Percentiles rank a stretch among this genome's conserved stretches.
phyloP scores from a whole-genome alignment of 805 yeast species.

The Lachancea kluyveri region DNA sequence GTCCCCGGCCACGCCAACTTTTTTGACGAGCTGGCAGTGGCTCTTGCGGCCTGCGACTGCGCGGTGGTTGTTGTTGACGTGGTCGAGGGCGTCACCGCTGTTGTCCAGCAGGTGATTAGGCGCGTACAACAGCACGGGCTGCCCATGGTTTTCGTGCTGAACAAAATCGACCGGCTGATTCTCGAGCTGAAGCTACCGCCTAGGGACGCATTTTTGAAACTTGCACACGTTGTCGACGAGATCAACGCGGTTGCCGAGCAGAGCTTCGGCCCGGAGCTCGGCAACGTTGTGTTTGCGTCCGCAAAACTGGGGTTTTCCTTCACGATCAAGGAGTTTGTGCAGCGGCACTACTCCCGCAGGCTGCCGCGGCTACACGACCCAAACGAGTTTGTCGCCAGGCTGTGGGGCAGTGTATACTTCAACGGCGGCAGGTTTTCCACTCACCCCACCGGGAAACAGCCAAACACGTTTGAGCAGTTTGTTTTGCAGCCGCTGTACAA shows the following conservation, averaged over 20 bases:
- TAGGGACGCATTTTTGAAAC: constrained; percentile 62
- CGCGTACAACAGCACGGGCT: constrained; percentile 45
- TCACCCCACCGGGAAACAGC: constrained; percentile 21
- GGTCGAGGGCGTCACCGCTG: constrained; percentile 72
- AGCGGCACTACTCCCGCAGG: constrained; percentile 36
- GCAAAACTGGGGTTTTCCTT: constrained; percentile 57
- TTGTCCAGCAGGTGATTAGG: constrained; percentile 46
- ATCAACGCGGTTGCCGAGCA: constrained; percentile 50
- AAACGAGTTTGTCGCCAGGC: constrained; percentile 41
- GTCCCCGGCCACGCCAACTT: constrained; percentile 92
- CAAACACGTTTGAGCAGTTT: constrained; percentile 51
- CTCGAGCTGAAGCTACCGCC: constrained; percentile 75
- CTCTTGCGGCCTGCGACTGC: constrained; percentile 57
- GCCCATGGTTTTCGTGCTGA: constrained; percentile 56
- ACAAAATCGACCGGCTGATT: constrained; percentile 81
- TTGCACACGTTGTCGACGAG: constrained; percentile 53
- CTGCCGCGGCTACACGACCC: no score
- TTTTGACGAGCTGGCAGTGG: constrained; percentile 61
- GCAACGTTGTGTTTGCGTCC: constrained; percentile 74
- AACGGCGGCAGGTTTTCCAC: constrained; percentile 39
- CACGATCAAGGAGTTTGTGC: constrained; percentile 58
- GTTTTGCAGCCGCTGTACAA: constrained; percentile 79
- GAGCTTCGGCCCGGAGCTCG: constrained; percentile 50
- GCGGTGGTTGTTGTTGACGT: constrained; percentile 71
- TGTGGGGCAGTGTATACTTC: constrained; percentile 77